phyloP scores from a whole-genome alignment of 2,329 filamentous ascomycete genomes.

The Fusarium globosum region DNA sequence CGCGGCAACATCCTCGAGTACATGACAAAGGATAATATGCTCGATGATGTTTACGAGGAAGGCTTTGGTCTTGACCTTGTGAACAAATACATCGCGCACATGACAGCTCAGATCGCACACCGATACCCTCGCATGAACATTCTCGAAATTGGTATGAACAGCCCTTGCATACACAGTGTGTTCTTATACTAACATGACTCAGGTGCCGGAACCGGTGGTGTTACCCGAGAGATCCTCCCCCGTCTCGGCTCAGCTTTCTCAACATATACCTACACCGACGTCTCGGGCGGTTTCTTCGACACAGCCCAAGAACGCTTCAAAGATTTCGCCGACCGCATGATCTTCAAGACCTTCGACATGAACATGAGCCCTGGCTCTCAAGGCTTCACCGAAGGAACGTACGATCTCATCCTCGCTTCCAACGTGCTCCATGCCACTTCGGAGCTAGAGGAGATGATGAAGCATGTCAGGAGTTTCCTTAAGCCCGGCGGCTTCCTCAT shows the following conservation, averaged over 20 bases:
- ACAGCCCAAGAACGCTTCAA: not conserved
- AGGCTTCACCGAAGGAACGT: not conserved
- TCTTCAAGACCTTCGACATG: not conserved
- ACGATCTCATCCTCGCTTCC: not conserved
- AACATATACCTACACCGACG: slow-evolving; percentile 11
- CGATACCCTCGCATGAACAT: slow-evolving; percentile 3
- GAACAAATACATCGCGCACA: not conserved
- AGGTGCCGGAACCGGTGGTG: not conserved
- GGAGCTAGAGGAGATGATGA: not conserved
- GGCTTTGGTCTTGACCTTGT: not conserved
- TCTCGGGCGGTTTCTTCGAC: slow-evolving; percentile 5
- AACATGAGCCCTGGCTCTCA: not conserved
- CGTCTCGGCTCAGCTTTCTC: not conserved
- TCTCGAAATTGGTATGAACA: not conserved
- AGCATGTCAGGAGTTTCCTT: not conserved
- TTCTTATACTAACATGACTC: not conserved
- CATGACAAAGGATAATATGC: slow-evolving; percentile 47
- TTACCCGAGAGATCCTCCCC: not conserved
- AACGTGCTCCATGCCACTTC: not conserved
- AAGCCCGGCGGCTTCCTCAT: not conserved
- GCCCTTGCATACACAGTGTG: rapidly evolving
- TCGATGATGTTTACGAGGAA: slow-evolving; percentile 48
- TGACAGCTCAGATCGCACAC: not conserved
- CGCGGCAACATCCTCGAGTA: slow-evolving; percentile 51
- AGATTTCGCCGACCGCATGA: not conserved